These are phyloP conservation scores for Punica granatum DNA, from an alignment of 345 rosid species.

Conservation along the genomic window DNA sequence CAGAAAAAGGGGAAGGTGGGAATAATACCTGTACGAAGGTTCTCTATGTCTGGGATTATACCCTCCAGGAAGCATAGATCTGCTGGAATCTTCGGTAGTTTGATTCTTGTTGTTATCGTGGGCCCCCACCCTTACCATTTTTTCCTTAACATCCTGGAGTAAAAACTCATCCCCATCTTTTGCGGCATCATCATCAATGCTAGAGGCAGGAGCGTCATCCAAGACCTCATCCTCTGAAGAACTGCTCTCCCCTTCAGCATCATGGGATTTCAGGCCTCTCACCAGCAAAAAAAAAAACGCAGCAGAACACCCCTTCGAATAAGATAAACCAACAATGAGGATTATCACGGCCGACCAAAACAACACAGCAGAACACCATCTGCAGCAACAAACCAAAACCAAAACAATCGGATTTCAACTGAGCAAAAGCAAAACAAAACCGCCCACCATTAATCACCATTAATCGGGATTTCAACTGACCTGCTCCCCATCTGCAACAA, in stretches of 20 bases:
- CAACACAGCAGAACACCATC: too few relatives aligned
- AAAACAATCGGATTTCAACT: too few relatives aligned
- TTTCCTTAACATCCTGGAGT: slow-evolving; percentile 23
- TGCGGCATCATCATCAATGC: slow-evolving; percentile 42
- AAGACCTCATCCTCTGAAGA: slow-evolving; percentile 51
- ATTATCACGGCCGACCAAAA: too few relatives aligned
- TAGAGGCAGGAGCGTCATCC: slow-evolving; percentile 20
- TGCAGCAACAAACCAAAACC: too few relatives aligned
- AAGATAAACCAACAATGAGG: too few relatives aligned
- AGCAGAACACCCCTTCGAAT: too few relatives aligned
- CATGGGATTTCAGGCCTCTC: slow-evolving; percentile 21
- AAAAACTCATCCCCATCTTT: slow-evolving; percentile 46
- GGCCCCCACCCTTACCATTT: slow-evolving; percentile 18
- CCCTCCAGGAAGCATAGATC: slow-evolving; percentile 61
- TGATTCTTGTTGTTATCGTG: slow-evolving; percentile 22
- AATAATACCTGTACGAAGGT: slow-evolving; percentile 67
- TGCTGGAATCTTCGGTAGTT: slow-evolving; percentile 20
- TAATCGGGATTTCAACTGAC: too few relatives aligned
- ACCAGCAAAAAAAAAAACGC: too few relatives aligned
- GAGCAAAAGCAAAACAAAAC: too few relatives aligned
- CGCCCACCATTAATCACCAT: too few relatives aligned
- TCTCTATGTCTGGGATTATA: slow-evolving; percentile 93
- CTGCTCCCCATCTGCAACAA: too few relatives aligned
- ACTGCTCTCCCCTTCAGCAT: slow-evolving; percentile 26
- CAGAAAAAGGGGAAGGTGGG: not conserved